Base-by-base conservation (phyloP, 768 basidiomycete species). In the Boletus subcaerulescens region DNA sequence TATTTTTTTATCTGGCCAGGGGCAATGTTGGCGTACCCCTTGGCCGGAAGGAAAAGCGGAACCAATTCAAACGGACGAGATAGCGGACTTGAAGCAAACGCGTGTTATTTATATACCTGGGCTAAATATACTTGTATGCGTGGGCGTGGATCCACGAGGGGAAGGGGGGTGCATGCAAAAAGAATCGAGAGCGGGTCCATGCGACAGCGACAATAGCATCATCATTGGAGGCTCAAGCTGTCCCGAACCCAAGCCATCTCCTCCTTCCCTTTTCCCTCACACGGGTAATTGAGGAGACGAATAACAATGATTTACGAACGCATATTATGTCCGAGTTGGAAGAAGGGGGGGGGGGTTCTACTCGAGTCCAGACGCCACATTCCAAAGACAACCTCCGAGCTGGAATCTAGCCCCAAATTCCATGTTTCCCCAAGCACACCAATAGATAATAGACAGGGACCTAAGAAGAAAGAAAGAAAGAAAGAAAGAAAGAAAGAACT, bases 241-340 rank as follows among this genome's bases (percentile, higher is more conserved):
- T 48, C 48, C 54, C 20, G 5, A 24, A 36, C 59, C 44, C 8
- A 56, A 38, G n/a, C 41, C 10, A n/a, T 15, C 15, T 5, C 8
- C 39, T 24, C 22, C 14, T n/a, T 11, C 42, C 36, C 32, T 24
- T 35, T 22, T 4, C 44, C 44, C 24, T 38, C 40, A 48, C 52
- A 49, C 49, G 29, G 9, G 50, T 56, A 61, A 48, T 36, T 29
- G 39, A 26, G 6, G 51, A 59, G 40, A 61, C 53, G 56, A 59
- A 55, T 13, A 51, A 41, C 26, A 43, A 59, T 58, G 60, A 53
- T 64, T 54, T 60, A 46, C 43, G 52, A 51, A 41, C 46, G 55
- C 66, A 31, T 53, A 53, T 64, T 61, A 39, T 43, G 39, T 42
- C 52, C 53, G 20, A 55, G 43, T 40, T 43, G 57, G 40, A 50